Evolutionary conservation across 345 rosid genomes (phyloP), one percentile per base, ranked within the genome.

Genomic region (Excoecaria cochinchinensis): DNA sequence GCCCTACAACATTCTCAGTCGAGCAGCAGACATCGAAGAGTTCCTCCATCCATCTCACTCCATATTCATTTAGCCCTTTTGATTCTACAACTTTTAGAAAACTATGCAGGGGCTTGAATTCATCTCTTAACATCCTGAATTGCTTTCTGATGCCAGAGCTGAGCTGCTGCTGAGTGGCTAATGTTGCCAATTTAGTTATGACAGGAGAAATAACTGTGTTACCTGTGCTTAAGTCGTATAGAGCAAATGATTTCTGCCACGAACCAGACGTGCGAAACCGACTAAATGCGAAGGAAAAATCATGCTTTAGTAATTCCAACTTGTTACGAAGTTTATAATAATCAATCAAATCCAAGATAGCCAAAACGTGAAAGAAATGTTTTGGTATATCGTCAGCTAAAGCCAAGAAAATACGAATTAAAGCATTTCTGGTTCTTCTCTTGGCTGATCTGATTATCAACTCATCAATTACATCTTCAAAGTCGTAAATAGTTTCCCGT

Each of bases 1-100:
- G 21, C 1, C 69, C 48, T 9, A 65, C 31, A 40, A 5, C 24
- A 65, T 42, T 65, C 24, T 65, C 22, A 19, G 69, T 14, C 19
- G 69, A 65, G 22, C 46, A 46, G 13, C 51, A 65, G n/a, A 65
- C 69, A 65, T 65, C 69, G 13, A 15, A 40, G 42, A 65, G 15
- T 40, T 65, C 51, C 5, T 65, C 69, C 5, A 42, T n/a, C 69
- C 69, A 65, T 8, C 13, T 12, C 51, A 65, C 8, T 17, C 22
- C 31, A 3, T 19, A 31, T 65, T 42, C 48, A 40, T 15, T 65
- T 4, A 40, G 14, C 17, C 42, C 48, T 65, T 8, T 4, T 40
- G 48, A 40, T 7, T 65, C 51, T 6, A 42, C 14, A 17, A 40
- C 14, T 39, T 17, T 40, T 8, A 65, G 51, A 19, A n/a, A 65